Evolutionary conservation across 768 basidiomycete genomes (phyloP), one percentile per base, ranked within the genome.

Genomic region (Suillus tomentosus): DNA sequence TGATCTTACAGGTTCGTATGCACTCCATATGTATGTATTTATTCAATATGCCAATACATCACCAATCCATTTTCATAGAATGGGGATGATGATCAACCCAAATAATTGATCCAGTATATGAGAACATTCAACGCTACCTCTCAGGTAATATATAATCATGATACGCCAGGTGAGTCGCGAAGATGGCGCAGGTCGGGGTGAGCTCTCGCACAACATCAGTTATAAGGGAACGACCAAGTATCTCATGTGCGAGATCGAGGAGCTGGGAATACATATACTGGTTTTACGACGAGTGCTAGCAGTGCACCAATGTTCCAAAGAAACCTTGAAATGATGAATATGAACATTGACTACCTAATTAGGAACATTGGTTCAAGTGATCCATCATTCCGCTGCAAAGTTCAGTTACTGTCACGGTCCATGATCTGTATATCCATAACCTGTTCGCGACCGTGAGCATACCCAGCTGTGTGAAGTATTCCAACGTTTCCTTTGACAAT

Each of bases 361-460:
- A 54, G 53, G 53, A 10, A n/a, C 10, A 31, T 19, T 54, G 53
- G 53, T 54, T 54, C 53, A 54, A 54, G 19, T 36, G 53, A 54
- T 53, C 31, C 36, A 37, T 37, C 27, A 27, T 51, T 17, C 8
- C 27, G 27, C 24, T 51, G 53, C 53, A 19, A 54, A 36, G 31
- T n/a, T 13, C 31, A 48, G 22, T 34, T 19, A 11, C 19, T 19
- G 51, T 53, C 27, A 53, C 53, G 27, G 53, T 36, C 14, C 48
- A 50, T 50, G 24, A 24, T 24, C 34, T 36, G 19, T 54, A 6
- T 54, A 54, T 36, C 53, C 53, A 36, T n/a, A 9, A 34, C 53
- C 34, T 54, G 53, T 54, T 54, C 53, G 31, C 31, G 34, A 36
- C 19, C 53, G 19, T 36, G 37, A 24, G 37, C 37, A 40, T 27